phyloP scores from a whole-genome alignment of 257 asterid species.

The Gentiana straminea region DNA sequence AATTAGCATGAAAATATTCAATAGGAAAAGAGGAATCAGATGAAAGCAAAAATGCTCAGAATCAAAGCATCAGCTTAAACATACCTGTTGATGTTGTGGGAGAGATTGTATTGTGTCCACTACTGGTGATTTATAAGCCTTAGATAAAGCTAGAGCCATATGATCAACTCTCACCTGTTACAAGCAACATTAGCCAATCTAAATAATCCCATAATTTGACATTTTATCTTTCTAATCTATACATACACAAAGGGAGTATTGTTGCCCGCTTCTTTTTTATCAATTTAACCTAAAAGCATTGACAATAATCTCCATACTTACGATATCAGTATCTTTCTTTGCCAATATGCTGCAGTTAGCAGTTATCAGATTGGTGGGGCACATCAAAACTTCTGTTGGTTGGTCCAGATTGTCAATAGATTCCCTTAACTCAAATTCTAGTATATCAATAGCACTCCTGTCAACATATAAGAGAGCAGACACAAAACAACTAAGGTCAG shows the following conservation, averaged over 20 bases:
- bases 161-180: constrained; percentile 83
- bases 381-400: constrained; percentile 19
- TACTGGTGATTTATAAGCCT: constrained; percentile 65
- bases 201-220: too few species aligned
- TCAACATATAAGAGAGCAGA: constrained; percentile 10
- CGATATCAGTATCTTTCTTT: constrained; percentile 33
- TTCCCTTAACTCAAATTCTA: constrained; percentile 61
- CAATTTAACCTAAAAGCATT: constrained; percentile 1
- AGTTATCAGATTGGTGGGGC: constrained; percentile 30
- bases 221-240: too few species aligned
- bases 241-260: not conserved
- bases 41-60: too few species aligned
- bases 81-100: constrained; percentile 99
- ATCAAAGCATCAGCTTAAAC: not conserved
- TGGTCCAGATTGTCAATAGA: constrained; percentile 20
- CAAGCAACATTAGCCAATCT: not conserved
- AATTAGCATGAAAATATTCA: too few species aligned
- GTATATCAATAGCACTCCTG: constrained; percentile 83
- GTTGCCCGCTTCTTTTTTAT: not conserved
- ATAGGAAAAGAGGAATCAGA: too few species aligned
- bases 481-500: constrained; percentile 9
- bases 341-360: constrained; percentile 18
- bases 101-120: constrained; percentile 79
- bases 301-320: constrained; percentile 18
- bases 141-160: constrained; percentile 81